Evolutionary conservation across 2,329 filamentous ascomycete species (phyloP), one percentile per base, ranked within the genome.

Genomic region (Uncinocarpus reesii): DNA sequence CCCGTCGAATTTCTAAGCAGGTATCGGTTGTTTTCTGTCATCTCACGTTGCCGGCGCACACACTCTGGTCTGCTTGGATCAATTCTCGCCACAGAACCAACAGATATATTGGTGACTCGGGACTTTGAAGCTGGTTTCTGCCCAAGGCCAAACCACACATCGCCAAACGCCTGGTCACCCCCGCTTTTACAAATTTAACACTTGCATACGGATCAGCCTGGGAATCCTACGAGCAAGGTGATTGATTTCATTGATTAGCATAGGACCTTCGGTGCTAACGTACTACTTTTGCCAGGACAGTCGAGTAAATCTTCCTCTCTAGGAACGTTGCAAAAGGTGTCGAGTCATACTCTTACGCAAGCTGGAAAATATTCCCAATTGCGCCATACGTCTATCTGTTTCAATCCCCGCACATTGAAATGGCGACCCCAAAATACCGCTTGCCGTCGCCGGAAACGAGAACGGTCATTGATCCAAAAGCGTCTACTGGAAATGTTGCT

Each of bases 401-500:
- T 13, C 13, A 18, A 28, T 28, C 53, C 23, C n/a, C 13, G 6
- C 26, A 7, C 26, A 29, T 29, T 29, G 7, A 6, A 29, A 11
- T 29, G 11, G 11, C 7, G 26, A 7, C 26, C 7, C 26, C 7
- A 29, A 29, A 29, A 2, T 29, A 2, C 11, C 26, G 26, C 26
- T 29, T 29, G 49, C 52, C 60, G 20, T 68, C 66, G 26, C 64
- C 67, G 11, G 57, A 57, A 2, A 55, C 58, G 45, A 58, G 58
- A 21, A 60, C 61, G 49, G 52, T 63, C 52, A 55, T 59, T 42
- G 65, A 68, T 41, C 65, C 65, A 23, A 63, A 66, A 34, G 61
- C 65, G 24, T 70, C 68, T 15, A 69, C 66, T 5, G 66, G 66
- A 31, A 67, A 61, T 38, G 60, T 70, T 35, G 57, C 62, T 41